Base-by-base conservation (phyloP, 2,329 filamentous ascomycete genomes). In the Tolypocladium album region DNA sequence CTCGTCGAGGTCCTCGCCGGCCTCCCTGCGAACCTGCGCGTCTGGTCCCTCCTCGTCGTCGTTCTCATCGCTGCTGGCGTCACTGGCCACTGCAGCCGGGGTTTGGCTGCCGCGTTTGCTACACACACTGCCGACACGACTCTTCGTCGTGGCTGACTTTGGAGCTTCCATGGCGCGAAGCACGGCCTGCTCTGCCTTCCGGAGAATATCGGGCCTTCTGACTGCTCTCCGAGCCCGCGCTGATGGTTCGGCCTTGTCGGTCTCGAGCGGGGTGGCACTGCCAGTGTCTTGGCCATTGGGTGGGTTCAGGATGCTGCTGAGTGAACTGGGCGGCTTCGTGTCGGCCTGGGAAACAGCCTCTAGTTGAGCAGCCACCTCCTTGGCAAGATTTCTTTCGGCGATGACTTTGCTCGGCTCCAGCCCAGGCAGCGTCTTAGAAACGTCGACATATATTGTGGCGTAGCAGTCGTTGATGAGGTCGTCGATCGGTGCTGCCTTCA, bases 391-490 rank as follows among this genome's bases (percentile, higher is more conserved):
- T 56, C 75, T 74, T 63, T 75, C 82, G 65, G 73, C 81, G 64
- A 76, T 78, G 59, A 78, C 72, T 61, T 74, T 71, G 61, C 78
- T 73, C 27, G 81, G 75, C 55, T 80, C 74, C n/a, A 73, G 70
- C 36, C 78, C 77, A 0, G 82, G 81, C 2, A 91, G 74, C 4
- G 78, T 79, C 50, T 82, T 82, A 2, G 85, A 85, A 56, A 92
- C 76, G 38, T 87, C 83, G 22, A 82, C 79, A 69, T 90, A 94
- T 20, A 96, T 78, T 56, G 85, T 81, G 1, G 90, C 88, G 72
- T 96, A 99, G 56, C 89, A 87, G 73, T 99, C 94, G 27, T 88
- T 89, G 64, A 97, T 89, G n/a, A 97, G 81, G 68, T 99, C 94
- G 67, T 99, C 94, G 53, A 97, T 93, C 12, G 87, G 81, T 0